Conservation (phyloP, 2,329 filamentous ascomycete genomes). For the Ophiostoma himal-ulmi region DNA sequence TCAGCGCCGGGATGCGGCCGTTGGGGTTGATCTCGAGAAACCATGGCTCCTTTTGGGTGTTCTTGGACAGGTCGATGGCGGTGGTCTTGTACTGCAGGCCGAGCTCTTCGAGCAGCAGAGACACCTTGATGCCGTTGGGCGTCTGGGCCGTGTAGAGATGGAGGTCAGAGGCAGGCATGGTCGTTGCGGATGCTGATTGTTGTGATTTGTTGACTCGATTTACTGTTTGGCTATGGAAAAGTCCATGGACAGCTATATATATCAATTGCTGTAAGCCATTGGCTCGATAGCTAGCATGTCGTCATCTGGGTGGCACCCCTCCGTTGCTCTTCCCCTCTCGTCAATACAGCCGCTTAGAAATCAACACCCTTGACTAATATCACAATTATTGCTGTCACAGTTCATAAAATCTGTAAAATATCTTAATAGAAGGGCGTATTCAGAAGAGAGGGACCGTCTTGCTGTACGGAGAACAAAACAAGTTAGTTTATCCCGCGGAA, state of each 20-base stretch:
- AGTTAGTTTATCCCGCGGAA: neutral
- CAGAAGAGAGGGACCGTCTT: neutral
- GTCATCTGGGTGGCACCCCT: neutral
- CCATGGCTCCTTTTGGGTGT: conserved; percentile 74
- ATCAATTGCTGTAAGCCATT: neutral
- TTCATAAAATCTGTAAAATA: no score
- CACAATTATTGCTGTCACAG: no score
- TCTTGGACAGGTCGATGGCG: conserved; percentile 64
- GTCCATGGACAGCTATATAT: neutral
- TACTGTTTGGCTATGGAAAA: neutral
- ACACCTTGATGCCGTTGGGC: conserved; percentile 85
- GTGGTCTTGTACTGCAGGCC: conserved; percentile 70
- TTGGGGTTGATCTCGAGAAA: conserved; percentile 91
- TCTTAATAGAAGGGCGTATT: neutral
- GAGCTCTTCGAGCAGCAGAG: conserved; percentile 80
- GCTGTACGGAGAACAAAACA: neutral
- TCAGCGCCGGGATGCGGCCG: conserved; percentile 81
- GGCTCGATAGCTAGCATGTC: neutral
- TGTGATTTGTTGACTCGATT: neutral
- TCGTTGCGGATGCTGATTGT: conserved; percentile 34
- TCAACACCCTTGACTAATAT: neutral
- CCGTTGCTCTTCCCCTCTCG: neutral
- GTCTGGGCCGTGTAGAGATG: conserved; percentile 77
- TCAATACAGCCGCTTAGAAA: neutral
- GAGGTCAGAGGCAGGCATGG: conserved; percentile 52